Base-by-base conservation (phyloP, 2,329 filamentous ascomycete genomes). In the Lojkania enalia region DNA sequence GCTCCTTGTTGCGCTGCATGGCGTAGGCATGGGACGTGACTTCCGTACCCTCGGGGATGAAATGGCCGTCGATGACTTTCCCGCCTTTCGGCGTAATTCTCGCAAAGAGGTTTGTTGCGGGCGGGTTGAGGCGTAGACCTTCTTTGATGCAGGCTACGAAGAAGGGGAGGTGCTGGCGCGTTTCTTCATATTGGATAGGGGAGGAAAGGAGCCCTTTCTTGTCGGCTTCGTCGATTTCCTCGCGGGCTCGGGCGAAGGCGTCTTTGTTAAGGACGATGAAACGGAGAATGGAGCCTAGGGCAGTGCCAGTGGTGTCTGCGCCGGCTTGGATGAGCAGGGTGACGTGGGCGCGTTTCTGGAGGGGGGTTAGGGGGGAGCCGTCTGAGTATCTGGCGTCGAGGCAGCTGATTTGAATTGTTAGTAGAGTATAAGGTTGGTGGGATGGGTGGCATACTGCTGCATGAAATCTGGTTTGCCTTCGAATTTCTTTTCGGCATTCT, bases 101-200 rank as follows among this genome's bases (percentile, higher is more conserved):
- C 2, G 77, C 73, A 55, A 81, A 77, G 19, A 80, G 71, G 44
- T 75, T 79, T 1, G 77, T 73, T 0, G 75, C 77, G 0, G 77
- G 71, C 1, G 78, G 78, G 42, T 73, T 71, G 15, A 81, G 66
- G 2, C 77, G 74, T 53, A 81, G 64, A 1, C 72, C 71, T 54
- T 81, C 78, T 19, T 74, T 73, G 35, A 81, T 70, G 48, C 76
- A 79, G 1, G 75, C 76, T 2, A 75, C 63, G 48, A 75, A 80
- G 60, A 71, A 81, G 1, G 74, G 77, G 32, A 67, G 58, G 32
- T 64, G 59, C 7, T 47, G 49, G n/a, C 58, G 56, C 11, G 61
- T 60, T 37, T 68, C 61, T 30, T 68, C 62, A 33, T 57, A 66
- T 18, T 53, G 52, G 20, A 66, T 51, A 1, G 65, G 62, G 0